Evolutionary conservation across 495 filamentous ascomycete genomes (phyloP), one percentile per base, ranked within the genome.

Genomic region (Penicillium verhagenii): DNA sequence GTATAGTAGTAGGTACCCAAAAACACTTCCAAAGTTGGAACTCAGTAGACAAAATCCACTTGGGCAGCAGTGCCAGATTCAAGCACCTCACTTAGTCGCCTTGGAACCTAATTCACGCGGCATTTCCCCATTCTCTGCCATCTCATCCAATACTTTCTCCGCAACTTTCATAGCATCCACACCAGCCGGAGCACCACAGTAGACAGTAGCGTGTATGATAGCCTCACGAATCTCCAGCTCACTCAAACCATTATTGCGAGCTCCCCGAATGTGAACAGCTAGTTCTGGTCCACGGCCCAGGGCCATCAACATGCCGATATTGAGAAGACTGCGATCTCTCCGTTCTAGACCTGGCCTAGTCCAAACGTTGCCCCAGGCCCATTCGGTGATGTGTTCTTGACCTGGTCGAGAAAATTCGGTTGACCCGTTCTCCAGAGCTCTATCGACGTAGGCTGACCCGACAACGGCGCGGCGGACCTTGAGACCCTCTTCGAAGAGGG

Each of bases 221-320:
- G 75, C 67, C 58, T 83, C 80, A 13, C 77, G 59, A 51, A 83
- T 80, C 68, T 83, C 79, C 18, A 77, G 60, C 56, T 80, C 77
- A 6, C 53, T 71, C 7, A 66, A 53, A 0, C 80, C 79, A 55
- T 82, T 82, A 24, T 67, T 75, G 44, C 79, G 60, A 1, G 77
- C 79, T 1, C 79, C 79, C 13, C 75, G 60, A 6, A 77, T 69
- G 64, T 82, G 80, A 13, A 76, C 63, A 0, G 64, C 80, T 46
- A 82, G 56, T 60, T 83, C 79, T 1, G 72, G 67, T 16, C 63
- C 63, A 29, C 73, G 69, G 25, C 74, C 72, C 37, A 77, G 60
- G 0, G 77, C 77, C 42, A 69, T 75, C 29, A 82, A 58, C 73
- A 83, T 81, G 23, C 72, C 79, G 7, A 82, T 62, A 56, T 79